Percentiles rank a stretch among this genome's conserved stretches.
Conservation (phyloP, 1,284 basidiomycete genomes). For the Ganoderma resinaceum region DNA sequence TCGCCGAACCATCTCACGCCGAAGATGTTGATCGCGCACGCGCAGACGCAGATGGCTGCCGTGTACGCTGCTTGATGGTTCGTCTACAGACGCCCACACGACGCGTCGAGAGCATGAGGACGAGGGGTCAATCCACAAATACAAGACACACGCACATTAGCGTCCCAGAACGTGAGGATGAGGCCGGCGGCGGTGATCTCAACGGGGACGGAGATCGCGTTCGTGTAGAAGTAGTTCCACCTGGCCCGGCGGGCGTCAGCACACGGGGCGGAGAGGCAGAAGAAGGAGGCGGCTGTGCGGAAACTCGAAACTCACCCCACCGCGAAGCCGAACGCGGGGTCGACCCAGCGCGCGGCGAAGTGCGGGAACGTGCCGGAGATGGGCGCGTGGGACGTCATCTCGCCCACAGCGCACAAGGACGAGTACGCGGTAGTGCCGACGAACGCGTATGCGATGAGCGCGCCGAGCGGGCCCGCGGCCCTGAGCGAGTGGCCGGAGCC, state of each 20-base stretch:
- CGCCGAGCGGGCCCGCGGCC: conserved; percentile 64
- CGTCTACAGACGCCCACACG: conserved; percentile 43
- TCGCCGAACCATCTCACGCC: conserved; percentile 61
- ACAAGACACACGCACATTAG: conserved; percentile 49
- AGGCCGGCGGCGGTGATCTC: conserved; percentile 83
- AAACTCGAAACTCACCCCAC: conserved; percentile 38
- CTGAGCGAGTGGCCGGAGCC: conserved; percentile 74
- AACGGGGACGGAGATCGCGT: conserved; percentile 69
- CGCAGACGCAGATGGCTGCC: conserved; percentile 62
- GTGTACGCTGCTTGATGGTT: conserved; percentile 69
- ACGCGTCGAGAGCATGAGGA: too few species aligned
- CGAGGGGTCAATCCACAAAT: too few species aligned
- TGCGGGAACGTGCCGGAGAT: conserved; percentile 78
- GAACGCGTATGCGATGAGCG: conserved; percentile 65
- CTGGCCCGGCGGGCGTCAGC: conserved; percentile 16
- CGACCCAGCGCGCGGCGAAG: conserved; percentile 76
- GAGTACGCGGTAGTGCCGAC: conserved; percentile 71
- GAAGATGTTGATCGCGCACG: conserved; percentile 78
- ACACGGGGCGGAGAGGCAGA: too few species aligned
- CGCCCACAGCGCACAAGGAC: conserved; percentile 69
- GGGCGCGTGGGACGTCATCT: conserved; percentile 76
- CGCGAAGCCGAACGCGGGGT: conserved; percentile 79
- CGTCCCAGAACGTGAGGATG: conserved; percentile 82
- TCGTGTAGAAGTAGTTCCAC: conserved; percentile 58
- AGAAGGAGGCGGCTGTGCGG: too few species aligned